Evolutionary conservation across 192 early-diverging fungal species (phyloP), one percentile per base, ranked within the genome.

Genomic region (Coemansia sp.): DNA sequence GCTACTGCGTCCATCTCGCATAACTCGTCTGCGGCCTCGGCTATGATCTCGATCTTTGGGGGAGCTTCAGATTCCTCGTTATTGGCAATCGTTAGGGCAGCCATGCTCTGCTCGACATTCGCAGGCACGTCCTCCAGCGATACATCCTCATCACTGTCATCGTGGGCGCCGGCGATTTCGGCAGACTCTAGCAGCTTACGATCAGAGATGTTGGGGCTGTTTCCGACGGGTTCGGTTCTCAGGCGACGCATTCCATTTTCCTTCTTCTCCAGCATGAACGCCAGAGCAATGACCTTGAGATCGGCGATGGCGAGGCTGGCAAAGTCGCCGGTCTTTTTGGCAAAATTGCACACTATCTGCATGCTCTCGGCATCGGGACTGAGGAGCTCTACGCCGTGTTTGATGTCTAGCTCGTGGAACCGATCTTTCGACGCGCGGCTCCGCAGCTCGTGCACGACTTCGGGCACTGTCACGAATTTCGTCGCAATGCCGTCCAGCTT

Each of bases 261-360:
- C 72, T 93, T 88, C 66, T 89, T 87, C 66, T 95, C 95, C 24
- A 99, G 71, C 86, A 92, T 93, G 60, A 89, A 93, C 0, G 92
- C 89, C 67, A 99, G 76, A 6, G 97, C 97, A 29, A 99, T 77
- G 11, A 98, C 89, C 72, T 90, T 92, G 59, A 98, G 70, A 89
- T 99, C 97, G 14, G 92, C 89, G 27, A 85, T 66, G 16, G 91
- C 91, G 17, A 99, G 82, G 31, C 84, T 83, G 24, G 91, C 73
- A 74, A 88, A 96, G 81, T 99, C 97, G 50, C 97, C 97, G 5
- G 97, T 96, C 71, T 90, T 90, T 67, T 91, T 92, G 45, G 96
- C 85, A 81, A 97, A 97, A 7, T 85, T 87, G 29, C 91, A 81
- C 16, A 97, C 95, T 72, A 87, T 68, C 46, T 68, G 46, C 66